phyloP scores from a whole-genome alignment of 2,329 filamentous ascomycete genomes.

The Salinomyces thailandicus region DNA sequence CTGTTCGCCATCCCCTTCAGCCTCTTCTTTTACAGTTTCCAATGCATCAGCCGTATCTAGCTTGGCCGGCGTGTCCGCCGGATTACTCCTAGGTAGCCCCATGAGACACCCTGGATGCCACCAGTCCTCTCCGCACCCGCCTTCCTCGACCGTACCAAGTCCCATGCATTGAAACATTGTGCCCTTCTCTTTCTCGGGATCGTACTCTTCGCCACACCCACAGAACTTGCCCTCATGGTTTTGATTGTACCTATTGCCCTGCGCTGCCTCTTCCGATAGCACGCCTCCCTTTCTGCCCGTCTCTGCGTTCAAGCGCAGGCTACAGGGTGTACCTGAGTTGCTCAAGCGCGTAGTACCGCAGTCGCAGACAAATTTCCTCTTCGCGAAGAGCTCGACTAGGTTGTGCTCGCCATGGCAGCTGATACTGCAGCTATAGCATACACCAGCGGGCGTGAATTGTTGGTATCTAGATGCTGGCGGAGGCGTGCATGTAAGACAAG shows the following conservation, averaged over 20 bases:
- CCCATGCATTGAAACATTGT: conserved; percentile 98
- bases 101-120: conserved; percentile 91
- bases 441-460: conserved; percentile 62
- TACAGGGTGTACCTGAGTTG: conserved; percentile 56
- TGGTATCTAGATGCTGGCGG: conserved; percentile 53
- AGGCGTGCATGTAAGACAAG: conserved; percentile 88
- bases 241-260: conserved; percentile 81
- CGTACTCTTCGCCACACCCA: conserved; percentile 77
- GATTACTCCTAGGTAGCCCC: conserved; percentile 61
- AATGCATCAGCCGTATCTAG: conserved; percentile 14
- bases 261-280: conserved; percentile 60
- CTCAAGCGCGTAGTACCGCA: conserved; percentile 80
- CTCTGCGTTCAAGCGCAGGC: conserved; percentile 57
- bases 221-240: conserved; percentile 94
- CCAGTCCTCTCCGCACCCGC: conserved; percentile 95
- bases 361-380: conserved; percentile 92
- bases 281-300: conserved; percentile 70
- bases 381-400: conserved; percentile 90
- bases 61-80: conserved; percentile 8
- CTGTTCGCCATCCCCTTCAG: conserved; percentile 10
- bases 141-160: conserved; percentile 65
- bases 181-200: conserved; percentile 78
- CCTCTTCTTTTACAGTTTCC: conserved; percentile 21
- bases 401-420: conserved; percentile 93
- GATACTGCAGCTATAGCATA: conserved; percentile 95